Percentiles rank a stretch among this genome's conserved stretches.
These are phyloP conservation scores for Suhomyces sp. DNA, from an alignment of 805 yeast genomes.

Conservation along the genomic window DNA sequence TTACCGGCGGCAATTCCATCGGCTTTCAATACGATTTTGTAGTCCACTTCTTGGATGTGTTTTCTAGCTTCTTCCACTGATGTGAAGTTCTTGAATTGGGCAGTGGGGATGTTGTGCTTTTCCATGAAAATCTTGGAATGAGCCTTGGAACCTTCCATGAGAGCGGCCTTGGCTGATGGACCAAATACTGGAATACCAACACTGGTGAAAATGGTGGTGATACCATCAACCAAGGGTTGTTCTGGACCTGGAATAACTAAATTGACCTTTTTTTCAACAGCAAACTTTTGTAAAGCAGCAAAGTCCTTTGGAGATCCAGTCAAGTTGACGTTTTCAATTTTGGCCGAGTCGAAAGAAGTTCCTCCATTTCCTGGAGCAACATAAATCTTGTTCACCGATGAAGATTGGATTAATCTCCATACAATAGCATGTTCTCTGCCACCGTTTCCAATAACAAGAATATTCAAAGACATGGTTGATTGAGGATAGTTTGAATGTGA, in stretches of 20 bases:
- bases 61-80: slow-evolving; percentile 71
- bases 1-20: slow-evolving; percentile 99
- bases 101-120: slow-evolving; percentile 90
- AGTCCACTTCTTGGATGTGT: slow-evolving; percentile 63
- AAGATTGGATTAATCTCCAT: slow-evolving; percentile 85
- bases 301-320: slow-evolving; percentile 69
- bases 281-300: slow-evolving; percentile 67
- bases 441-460: slow-evolving; percentile 92
- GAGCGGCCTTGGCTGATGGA: slow-evolving; percentile 87
- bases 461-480: slow-evolving; percentile 37
- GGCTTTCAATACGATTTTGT: slow-evolving; percentile 89
- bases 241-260: slow-evolving; percentile 98
- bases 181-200: slow-evolving; percentile 97
- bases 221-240: slow-evolving; percentile 96
- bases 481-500: neutral
- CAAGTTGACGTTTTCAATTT: slow-evolving; percentile 67
- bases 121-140: slow-evolving; percentile 93
- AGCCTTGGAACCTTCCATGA: slow-evolving; percentile 95
- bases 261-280: slow-evolving; percentile 59
- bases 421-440: slow-evolving; percentile 98
- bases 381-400: slow-evolving; percentile 65
- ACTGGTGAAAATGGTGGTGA: slow-evolving; percentile 65
- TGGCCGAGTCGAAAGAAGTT: slow-evolving; percentile 51
- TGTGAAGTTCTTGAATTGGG: slow-evolving; percentile 80
- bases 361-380: slow-evolving; percentile 99